These are phyloP conservation scores for Sphaerostilbella broomeana DNA, from an alignment of 2,329 filamentous ascomycete species.

Conservation along the genomic window DNA sequence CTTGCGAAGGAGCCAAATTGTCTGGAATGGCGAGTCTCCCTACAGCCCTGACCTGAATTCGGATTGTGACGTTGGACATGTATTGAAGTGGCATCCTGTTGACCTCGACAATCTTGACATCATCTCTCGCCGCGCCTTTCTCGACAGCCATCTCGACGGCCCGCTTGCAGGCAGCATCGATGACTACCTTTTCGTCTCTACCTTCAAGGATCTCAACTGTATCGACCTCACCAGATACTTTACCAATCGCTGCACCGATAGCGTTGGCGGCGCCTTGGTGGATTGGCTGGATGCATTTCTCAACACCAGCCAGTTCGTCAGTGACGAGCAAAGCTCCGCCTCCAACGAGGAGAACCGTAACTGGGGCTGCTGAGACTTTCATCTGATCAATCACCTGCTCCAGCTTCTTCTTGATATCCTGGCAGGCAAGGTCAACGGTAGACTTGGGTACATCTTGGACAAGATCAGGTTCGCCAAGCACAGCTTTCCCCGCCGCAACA, in stretches of 20 bases:
- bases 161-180: conserved; percentile 33
- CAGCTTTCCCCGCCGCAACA: conserved; percentile 29
- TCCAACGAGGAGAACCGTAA: conserved; percentile 50
- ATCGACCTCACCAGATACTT: conserved; percentile 47
- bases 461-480: conserved; percentile 25
- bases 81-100: conserved; percentile 37
- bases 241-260: conserved; percentile 53
- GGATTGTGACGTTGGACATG: conserved; percentile 28
- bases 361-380: conserved; percentile 47
- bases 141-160: conserved; percentile 26
- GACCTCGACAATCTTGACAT: conserved; percentile 39
- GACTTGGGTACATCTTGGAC: conserved; percentile 21
- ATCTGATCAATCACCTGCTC: conserved; percentile 49
- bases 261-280: conserved; percentile 53
- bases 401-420: conserved; percentile 39
- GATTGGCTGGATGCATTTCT: conserved; percentile 43
- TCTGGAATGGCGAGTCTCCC: conserved; percentile 27
- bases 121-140: conserved; percentile 25
- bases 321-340: conserved; percentile 49
- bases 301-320: conserved; percentile 41
- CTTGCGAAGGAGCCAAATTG: conserved; percentile 18
- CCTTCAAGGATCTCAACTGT: conserved; percentile 40
- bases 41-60: conserved; percentile 30
- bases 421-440: conserved; percentile 18
- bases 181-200: conserved; percentile 30